Base-by-base conservation (phyloP, 495 filamentous ascomycete species). In the Tuber brumale region DNA sequence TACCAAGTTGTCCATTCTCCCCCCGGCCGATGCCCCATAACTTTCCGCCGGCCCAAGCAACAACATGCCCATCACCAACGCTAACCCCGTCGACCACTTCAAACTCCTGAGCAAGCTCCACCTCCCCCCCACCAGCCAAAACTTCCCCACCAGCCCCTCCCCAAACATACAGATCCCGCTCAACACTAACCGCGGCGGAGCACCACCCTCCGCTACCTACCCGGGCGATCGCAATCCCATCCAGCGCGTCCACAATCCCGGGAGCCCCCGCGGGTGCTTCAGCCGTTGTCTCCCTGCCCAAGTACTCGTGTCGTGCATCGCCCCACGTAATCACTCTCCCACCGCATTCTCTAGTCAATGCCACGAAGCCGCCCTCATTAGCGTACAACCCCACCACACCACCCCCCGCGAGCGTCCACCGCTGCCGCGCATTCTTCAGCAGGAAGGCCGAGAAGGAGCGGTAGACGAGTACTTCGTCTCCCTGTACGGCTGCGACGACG, bases 111-210 rank as follows among this genome's bases (percentile, higher is more conserved):
- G 82, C 70, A 9, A 80, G 78, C 42, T 85, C 77, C 46, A 84
- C 75, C 31, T 85, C 81, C 82, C 69, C 83, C 82, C 74, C 81
- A 79, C 57, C 74, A 45, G 70, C 48, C 44, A 70, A 44, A 31
- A 70, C 75, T 18, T 73, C 57, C 1, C 70, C 72, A 0, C 75
- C 73, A 39, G 74, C 75, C 10, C 85, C 83, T 70, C 91, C 90
- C 91, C 91, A 93, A 66, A 88, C 76, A 81, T 92, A 93, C 6
- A 92, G 81, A 80, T 90, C 90, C 66, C 85, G 81, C 3, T 89
- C 88, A 2, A 82, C 79, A 0, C 88, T 90, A 23, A 93, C 74
- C 0, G 90, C 91, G 0, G 88, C 89, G 0, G 86, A 84, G 1
- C 88, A 71, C 82, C 87, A 91, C 3, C 89, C 89, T 27, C 87